These are phyloP conservation scores for Senna tora DNA, from an alignment of 306 rosid species.

Conservation along the genomic window DNA sequence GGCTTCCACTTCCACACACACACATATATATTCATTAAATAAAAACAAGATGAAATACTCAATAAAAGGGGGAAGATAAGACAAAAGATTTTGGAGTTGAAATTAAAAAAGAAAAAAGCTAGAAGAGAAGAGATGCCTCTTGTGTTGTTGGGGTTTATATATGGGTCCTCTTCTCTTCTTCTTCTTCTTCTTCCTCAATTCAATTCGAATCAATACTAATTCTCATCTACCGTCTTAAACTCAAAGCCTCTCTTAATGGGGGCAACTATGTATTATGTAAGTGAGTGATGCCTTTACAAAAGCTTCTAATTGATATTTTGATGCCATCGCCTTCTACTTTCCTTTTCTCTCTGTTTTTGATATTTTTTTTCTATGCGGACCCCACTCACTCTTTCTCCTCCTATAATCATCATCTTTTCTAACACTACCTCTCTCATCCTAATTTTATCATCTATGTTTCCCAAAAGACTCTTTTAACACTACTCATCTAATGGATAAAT, in stretches of 20 bases:
- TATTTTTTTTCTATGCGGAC: constrained; percentile 17
- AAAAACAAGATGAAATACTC: neutral
- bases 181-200: neutral
- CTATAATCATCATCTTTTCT: constrained; percentile 8
- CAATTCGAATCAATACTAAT: constrained; percentile 36
- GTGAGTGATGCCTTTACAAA: constrained; percentile 33
- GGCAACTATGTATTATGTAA: constrained; percentile 24
- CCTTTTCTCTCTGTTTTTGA: neutral
- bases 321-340: constrained; percentile 39
- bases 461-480: no score
- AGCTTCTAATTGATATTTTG: neutral
- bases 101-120: constrained; percentile 6
- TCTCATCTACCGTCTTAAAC: constrained; percentile 11
- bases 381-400: constrained; percentile 39
- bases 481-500: no score
- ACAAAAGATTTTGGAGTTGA: constrained; percentile 39
- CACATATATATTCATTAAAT: constrained; percentile 6
- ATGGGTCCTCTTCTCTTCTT: constrained; percentile 43
- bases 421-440: no score
- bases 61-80: constrained; percentile 36
- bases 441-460: no score
- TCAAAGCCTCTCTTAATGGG: constrained; percentile 11
- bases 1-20: no score
- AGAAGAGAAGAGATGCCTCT: constrained; percentile 30
- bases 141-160: constrained; percentile 13